Evolutionary conservation across 148 eudicot species (phyloP).

Genomic region (Suaeda aralocaspica): DNA sequence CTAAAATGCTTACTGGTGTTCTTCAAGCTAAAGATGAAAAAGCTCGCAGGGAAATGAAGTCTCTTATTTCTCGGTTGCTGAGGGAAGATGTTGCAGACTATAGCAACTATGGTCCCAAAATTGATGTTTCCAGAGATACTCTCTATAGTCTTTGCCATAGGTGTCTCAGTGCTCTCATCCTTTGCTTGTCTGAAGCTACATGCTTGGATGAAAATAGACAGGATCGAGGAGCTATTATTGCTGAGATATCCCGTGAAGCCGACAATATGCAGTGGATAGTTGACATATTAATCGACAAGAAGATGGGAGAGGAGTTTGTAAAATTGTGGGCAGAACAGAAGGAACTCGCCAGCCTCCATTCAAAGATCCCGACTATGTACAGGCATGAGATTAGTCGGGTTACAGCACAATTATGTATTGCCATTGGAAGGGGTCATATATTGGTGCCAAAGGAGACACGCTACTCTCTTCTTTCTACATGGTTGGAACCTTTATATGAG

Average conservation of each 20-base stretch:
- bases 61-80: constrained; percentile 56
- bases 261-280: constrained; percentile 91
- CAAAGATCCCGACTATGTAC: constrained; percentile 81
- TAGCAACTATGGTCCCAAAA: constrained; percentile 27
- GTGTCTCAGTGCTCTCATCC: constrained; percentile 74
- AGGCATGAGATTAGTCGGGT: constrained; percentile 83
- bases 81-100: constrained; percentile 44
- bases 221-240: constrained; percentile 69
- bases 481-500: constrained; percentile 86
- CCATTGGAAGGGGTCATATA: constrained; percentile 72
- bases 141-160: constrained; percentile 73
- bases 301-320: constrained; percentile 75
- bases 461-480: constrained; percentile 66
- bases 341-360: constrained; percentile 77
- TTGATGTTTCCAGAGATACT: constrained; percentile 64
- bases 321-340: constrained; percentile 86
- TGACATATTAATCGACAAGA: constrained; percentile 60
- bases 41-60: constrained; percentile 83
- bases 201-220: constrained; percentile 53
- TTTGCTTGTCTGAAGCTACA: constrained; percentile 75
- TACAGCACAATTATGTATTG: constrained; percentile 80
- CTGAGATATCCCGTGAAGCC: constrained; percentile 83
- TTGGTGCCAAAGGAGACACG: constrained; percentile 71
- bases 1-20: constrained; percentile 55
- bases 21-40: constrained; percentile 84